Evolutionary conservation across 768 basidiomycete genomes (phyloP), one percentile per base, ranked within the genome.

Genomic region (Pholiota molesta): DNA sequence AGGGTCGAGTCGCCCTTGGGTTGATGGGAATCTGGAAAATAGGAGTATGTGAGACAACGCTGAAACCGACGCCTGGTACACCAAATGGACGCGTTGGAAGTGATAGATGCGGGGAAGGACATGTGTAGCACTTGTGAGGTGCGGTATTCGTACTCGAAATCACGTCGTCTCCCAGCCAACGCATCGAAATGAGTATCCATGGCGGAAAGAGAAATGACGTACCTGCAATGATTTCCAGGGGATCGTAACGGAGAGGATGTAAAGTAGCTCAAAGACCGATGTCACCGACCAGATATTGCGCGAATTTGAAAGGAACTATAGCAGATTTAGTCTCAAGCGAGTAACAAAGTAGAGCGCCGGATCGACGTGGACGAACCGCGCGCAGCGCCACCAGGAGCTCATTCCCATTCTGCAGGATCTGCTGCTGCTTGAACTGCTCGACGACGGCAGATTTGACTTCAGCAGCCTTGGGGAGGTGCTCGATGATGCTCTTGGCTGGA

Each of bases 271-370:
- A 17, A 79, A 65, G 9, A 86, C 55, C 7, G 82, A 79, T 0
- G 86, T 86, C 45, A 86, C 62, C 19, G 79, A 77, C 78, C 83
- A 86, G 47, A 91, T 85, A 61, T 87, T 86, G 39, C 77, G 78
- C 1, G 89, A 85, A 64, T 84, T 85, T n/a, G 90, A 91, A 10
- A 90, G 76, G 57, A 84, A 83, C 89, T 85, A 58, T 10, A 47
- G 14, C 10, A n/a, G 57, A 29, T 3, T 66, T 59, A 37, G 58
- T 29, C 35, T 62, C 31, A 21, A 59, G 54, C 28, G 65, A 63
- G 23, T 28, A 6, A 54, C 35, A 21, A 39, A 52, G 51, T 33
- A 19, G 35, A 52, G 57, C 47, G 47, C 19, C 11, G 19, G 5
- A 49, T 49, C 19, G 23, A 21, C 19, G 47, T 16, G 2, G 54